Base-by-base conservation (phyloP, 805 yeast species). In the Schizosaccharomyces octosporus region DNA sequence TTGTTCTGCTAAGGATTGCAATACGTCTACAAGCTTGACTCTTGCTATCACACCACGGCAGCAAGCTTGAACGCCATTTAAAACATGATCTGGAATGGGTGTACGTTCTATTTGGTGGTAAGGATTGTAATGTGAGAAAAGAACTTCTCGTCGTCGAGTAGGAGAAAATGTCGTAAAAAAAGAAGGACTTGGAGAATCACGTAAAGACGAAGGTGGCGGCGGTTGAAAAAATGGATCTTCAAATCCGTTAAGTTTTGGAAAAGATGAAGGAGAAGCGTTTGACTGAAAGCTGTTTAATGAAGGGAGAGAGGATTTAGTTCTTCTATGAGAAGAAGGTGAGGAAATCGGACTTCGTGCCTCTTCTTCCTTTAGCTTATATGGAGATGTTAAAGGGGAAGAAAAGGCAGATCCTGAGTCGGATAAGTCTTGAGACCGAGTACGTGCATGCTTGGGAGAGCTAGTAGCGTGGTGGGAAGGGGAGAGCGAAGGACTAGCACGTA, bases 31-130 rank as follows among this genome's bases (percentile, higher is more conserved):
- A 36, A 51, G n/a, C 9, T 17, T 17, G n/a, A 51, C 5, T 17
- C 57, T 19, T 13, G n/a, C 32, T 21, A 61, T 32, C n/a, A 45
- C 42, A 17, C 62, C 62, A 41, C 62, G 62, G 27, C 57, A 21
- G n/a, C 57, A 24, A 11, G 57, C 57, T 29, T 51, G 57, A 29
- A 51, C 7, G 11, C 19, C 36, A 17, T 51, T 51, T 5, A 51
- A 21, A 29, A 29, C 21, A 19, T 51, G 13, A 21, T 24, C 57
- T 7, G 1, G 31, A 17, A 51, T 5, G 5, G 57, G 57, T 11
- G 17, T 5, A 7, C 57, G 57, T 17, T 9, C 36, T 9, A 11
- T 5, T 7, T 9, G 36, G 11, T 29, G 36, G 17, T 21, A 29
- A 45, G 51, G 21, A 17, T 9, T 45, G n/a, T 36, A 13, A 36